Evolutionary conservation across 352 stramenopile species (phyloP), one percentile per base, ranked within the genome.

Genomic region (Globisporangium ultimum): DNA sequence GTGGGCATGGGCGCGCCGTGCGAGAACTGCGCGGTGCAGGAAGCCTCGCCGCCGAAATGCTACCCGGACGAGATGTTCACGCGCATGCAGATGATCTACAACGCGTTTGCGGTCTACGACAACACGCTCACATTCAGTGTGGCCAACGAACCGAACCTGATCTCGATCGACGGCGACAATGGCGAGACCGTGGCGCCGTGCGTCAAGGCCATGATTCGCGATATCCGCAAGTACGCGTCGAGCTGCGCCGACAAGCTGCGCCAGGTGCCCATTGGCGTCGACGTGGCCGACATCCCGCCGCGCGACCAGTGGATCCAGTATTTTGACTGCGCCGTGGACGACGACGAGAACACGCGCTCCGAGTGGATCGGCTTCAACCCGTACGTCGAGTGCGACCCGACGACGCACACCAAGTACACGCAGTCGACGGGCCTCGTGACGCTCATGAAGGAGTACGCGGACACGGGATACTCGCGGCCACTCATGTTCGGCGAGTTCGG

Each of bases 401-500:
- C 60, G n/a, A 79, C 70, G 6, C 71, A 91, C 70, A 45, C 68
- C 3, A 46, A 73, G 53, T 91, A 88, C 61, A 66, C 45, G 4
- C 63, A 89, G 55, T 87, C 80, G 1, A 78, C 61, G 14, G 83
- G 83, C 0, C 70, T 91, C 5, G 66, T 83, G 51, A 77, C 66
- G 28, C 72, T 93, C 55, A 87, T 91, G 78, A 52, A 56, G 11
- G 79, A 88, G 49, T 93, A 89, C 60, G 57, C 55, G 0, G 34
- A 60, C 15, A 59, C 72, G 13, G 70, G 67, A 9, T 88, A 87
- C 63, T 71, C 76, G 28, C 75, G 74, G 6, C 77, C 78, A 2
- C 61, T 93, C 53, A 86, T 93, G 70, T 87, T 93, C 50, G 78
- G 77, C 40, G 84, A 93, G 63, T 93, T 87, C 55, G 84, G 84